Base-by-base conservation (phyloP, 1,139 yeast genomes). In the Sugiyamaella grinbergsii region DNA sequence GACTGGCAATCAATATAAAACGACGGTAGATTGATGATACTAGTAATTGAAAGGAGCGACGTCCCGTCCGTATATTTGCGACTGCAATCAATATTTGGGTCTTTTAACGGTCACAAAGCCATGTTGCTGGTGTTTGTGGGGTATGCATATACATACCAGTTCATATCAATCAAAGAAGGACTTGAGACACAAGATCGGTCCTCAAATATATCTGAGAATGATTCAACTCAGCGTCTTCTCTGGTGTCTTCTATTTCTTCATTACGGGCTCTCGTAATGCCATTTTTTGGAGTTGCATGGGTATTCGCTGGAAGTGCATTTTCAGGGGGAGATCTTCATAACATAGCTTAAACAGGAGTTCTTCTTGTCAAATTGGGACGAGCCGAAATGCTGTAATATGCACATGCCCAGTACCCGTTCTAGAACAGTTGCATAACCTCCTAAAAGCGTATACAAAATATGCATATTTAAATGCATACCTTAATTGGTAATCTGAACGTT, bases 261-360 rank as follows among this genome's bases (percentile, higher is more conserved):
- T n/a, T n/a, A n/a, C n/a, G n/a, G n/a, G n/a, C n/a, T n/a, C n/a
- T n/a, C n/a, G n/a, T n/a, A n/a, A n/a, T n/a, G n/a, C n/a, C n/a
- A n/a, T n/a, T n/a, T n/a, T n/a, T n/a, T 33, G 20, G 15, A 5
- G 22, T 15, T 36, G 28, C 40, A 20, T 20, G 34, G 24, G 11
- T 10, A 26, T 26, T 18, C 18, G 26, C 10, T 26, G 15, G 31
- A 11, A 18, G 43, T 28, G 43, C 26, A 40, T 26, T 40, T 40
- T 40, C 43, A 40, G 43, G 43, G 43, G 43, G 33, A 13, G 43
- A 40, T 40, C 3, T 18, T 40, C 34, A 40, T 40, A 26, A 40
- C 43, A 28, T 29, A 28, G n/a, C 43, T 33, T 3, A n/a, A 26
- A 26, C 15, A 11, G 42, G 20, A 5, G 24, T 4, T 16, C 3